phyloP scores from a whole-genome alignment of 2,329 filamentous ascomycete genomes.

The Fusarium cicatricum region DNA sequence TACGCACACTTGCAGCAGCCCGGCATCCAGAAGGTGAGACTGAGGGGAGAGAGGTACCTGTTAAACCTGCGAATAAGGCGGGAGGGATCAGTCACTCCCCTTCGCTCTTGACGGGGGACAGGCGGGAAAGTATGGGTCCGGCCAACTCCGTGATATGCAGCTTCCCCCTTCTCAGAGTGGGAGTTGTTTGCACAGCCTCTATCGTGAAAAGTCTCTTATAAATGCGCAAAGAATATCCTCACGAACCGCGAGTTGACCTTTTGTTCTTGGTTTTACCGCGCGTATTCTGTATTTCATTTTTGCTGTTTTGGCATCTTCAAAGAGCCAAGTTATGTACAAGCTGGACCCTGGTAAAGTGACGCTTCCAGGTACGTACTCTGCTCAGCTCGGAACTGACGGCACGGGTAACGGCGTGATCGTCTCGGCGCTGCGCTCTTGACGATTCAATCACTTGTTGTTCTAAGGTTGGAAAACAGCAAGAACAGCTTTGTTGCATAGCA shows the following conservation, averaged over 20 bases:
- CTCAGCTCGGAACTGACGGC: conserved; percentile 38
- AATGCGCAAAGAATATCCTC: too few species aligned
- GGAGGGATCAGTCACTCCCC: conserved; percentile 30
- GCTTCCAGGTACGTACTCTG: conserved; percentile 19
- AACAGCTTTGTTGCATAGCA: background rate
- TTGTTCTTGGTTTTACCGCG: too few species aligned
- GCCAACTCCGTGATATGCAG: conserved; percentile 13
- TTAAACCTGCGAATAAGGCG: conserved; percentile 27
- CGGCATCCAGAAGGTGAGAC: background rate
- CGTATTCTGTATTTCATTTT: too few species aligned
- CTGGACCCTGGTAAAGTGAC: too few species aligned
- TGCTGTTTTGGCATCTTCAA: background rate
- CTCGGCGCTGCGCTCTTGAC: conserved; percentile 33
- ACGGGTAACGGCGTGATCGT: conserved; percentile 38
- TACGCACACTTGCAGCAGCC: background rate
- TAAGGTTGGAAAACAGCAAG: background rate
- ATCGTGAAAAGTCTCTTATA: too few species aligned
- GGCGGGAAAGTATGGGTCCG: conserved; percentile 1
- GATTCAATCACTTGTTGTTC: conserved; percentile 22
- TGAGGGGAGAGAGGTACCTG: background rate
- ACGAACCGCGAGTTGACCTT: too few species aligned
- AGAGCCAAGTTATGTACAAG: background rate
- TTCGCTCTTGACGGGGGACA: conserved; percentile 5
- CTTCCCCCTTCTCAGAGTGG: background rate
- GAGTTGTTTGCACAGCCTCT: too few species aligned